phyloP scores from a whole-genome alignment of 495 filamentous ascomycete species.

The Penicillium paradoxum region DNA sequence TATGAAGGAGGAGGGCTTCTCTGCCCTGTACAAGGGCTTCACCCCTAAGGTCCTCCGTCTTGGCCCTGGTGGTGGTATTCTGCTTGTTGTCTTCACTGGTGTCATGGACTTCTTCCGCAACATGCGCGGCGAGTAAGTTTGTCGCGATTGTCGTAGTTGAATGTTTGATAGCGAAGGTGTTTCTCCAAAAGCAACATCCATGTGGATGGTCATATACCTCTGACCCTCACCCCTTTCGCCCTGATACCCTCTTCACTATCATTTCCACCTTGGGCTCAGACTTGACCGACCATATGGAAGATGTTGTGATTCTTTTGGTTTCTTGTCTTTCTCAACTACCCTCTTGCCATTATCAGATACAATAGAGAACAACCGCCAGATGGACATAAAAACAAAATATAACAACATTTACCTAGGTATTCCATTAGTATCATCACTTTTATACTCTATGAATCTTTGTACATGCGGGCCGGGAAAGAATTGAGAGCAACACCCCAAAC shows the following conservation, averaged over 20 bases:
- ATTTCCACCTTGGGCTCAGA: not conserved
- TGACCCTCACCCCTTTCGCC: not conserved
- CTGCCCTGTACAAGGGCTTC: conserved; percentile 95
- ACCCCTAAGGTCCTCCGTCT: conserved; percentile 88
- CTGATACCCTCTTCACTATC: conserved; percentile 7
- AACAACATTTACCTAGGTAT: not conserved
- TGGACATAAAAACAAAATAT: conserved; percentile 5
- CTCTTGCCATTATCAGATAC: not conserved
- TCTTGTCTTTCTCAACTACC: conserved; percentile 4
- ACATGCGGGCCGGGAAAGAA: too few species aligned
- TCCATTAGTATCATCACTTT: too few species aligned
- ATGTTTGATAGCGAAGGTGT: conserved; percentile 3
- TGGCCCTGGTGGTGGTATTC: conserved; percentile 85
- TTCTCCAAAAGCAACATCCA: conserved; percentile 6
- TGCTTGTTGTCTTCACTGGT: conserved; percentile 86
- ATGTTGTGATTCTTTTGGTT: conserved; percentile 2
- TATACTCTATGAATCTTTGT: too few species aligned
- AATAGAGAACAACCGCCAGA: not conserved
- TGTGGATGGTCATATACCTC: not conserved
- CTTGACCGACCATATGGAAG: not conserved
- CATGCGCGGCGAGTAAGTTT: conserved; percentile 36
- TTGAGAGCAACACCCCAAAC: too few species aligned
- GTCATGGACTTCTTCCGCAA: conserved; percentile 87
- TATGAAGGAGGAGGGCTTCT: conserved; percentile 88
- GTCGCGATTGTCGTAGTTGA: not conserved